These are phyloP conservation scores for Endocalyx cinctus DNA, from an alignment of 2,329 filamentous ascomycete species.

Conservation along the genomic window DNA sequence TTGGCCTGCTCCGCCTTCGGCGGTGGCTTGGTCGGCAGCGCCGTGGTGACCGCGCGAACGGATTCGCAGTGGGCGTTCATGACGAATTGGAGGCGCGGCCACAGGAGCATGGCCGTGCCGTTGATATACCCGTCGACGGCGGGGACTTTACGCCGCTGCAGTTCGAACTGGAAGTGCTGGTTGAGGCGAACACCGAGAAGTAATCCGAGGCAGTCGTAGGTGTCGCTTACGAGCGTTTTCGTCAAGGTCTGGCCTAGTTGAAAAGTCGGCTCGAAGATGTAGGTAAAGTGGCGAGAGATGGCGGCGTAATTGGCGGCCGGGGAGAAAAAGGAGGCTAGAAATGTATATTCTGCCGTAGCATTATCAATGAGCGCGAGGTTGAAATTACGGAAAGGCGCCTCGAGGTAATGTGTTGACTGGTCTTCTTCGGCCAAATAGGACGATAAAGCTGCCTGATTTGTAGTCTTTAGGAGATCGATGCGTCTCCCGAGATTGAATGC, in stretches of 20 bases:
- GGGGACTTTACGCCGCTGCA: constrained; percentile 86
- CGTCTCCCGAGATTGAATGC: constrained; percentile 85
- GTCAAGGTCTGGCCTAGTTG: constrained; percentile 74
- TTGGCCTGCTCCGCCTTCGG: constrained; percentile 50
- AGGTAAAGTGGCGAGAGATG: constrained; percentile 77
- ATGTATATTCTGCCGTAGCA: constrained; percentile 89
- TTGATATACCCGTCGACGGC: constrained; percentile 90
- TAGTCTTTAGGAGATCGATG: constrained; percentile 72
- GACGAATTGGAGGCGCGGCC: constrained; percentile 90
- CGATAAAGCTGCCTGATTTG: constrained; percentile 70
- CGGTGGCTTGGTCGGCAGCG: constrained; percentile 41
- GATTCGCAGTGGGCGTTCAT: constrained; percentile 93
- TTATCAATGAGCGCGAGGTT: constrained; percentile 94
- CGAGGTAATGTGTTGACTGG: constrained; percentile 77
- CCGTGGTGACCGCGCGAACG: constrained; percentile 59
- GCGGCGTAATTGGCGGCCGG: constrained; percentile 69
- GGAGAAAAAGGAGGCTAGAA: constrained; percentile 85
- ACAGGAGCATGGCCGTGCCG: constrained; percentile 89
- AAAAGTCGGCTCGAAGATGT: constrained; percentile 88
- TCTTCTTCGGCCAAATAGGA: constrained; percentile 92
- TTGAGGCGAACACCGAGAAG: constrained; percentile 90
- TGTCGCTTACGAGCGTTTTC: constrained; percentile 69
- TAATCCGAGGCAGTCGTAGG: constrained; percentile 79
- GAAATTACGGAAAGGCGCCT: constrained; percentile 88
- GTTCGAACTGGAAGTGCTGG: constrained; percentile 88